Evolutionary conservation across 1,284 basidiomycete species (phyloP), one percentile per base, ranked within the genome.

Genomic region (Ganoderma lucidum): DNA sequence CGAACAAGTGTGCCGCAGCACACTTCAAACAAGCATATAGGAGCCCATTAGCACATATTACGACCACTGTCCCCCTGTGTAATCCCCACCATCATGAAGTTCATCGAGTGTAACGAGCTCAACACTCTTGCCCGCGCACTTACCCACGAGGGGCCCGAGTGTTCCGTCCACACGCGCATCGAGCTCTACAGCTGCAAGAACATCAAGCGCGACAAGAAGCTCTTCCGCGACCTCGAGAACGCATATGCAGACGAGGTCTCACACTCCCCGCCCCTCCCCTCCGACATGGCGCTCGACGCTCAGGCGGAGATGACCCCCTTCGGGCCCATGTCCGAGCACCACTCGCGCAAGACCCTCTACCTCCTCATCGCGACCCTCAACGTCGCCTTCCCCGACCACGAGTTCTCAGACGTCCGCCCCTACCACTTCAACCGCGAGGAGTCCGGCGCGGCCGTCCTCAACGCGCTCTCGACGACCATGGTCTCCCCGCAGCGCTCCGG

Each of bases 181-280:
- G 97, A 99, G 82, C 96, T 96, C 0, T 99, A 99, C 85, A 96
- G 94, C 75, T 97, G 96, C 89, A 99, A 99, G 87, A 94, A 96
- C 78, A 93, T 98, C 81, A 95, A 95, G 75, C 94, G 95, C 79
- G 98, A 99, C 87, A 96, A 97, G 88, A 96, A 95, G 79, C 92
- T 98, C 80, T 97, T 96, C 87, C 96, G 95, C 79, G 86, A 91
- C 17, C 92, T 99, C 82, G 96, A 98, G 80, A 87, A 88, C 74
- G 92, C 93, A 51, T 96, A 97, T 83, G 88, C 90, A 68, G 92
- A 95, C 77, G 90, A 94, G 63, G 78, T 90, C 32, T 90, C 91
- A 19, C 85, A 90, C 77, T 92, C 92, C 2, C 91, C 91, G 0
- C 87, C 91, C 41, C 80, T 90, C 55, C 90, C 91, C 64, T 88